These are phyloP conservation scores for Ilyonectria sp. DNA, from an alignment of 2,329 filamentous ascomycete genomes.

Conservation along the genomic window DNA sequence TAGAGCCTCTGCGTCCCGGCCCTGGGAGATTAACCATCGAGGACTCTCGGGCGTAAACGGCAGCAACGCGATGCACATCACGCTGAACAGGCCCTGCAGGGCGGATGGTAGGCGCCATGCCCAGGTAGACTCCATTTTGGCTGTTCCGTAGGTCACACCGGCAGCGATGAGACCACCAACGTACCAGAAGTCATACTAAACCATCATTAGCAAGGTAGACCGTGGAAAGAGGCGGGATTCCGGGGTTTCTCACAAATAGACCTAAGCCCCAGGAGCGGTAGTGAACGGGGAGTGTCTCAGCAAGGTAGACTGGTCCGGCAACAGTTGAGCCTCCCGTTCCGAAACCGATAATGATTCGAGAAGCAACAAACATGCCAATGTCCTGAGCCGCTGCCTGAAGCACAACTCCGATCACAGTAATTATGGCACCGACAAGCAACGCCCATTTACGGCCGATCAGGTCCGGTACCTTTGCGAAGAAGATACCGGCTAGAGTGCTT, in stretches of 20 bases:
- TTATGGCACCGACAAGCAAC: conserved; percentile 14
- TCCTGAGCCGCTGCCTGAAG: conserved; percentile 65
- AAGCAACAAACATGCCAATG: conserved; percentile 66
- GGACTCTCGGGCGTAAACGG: conserved; percentile 60
- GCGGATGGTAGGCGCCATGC: conserved; percentile 54
- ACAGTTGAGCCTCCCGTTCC: conserved; percentile 60
- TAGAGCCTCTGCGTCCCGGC: conserved; percentile 58
- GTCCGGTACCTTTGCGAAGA: conserved; percentile 19
- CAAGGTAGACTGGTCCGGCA: conserved; percentile 62
- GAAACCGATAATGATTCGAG: conserved; percentile 63
- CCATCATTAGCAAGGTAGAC: too few species aligned
- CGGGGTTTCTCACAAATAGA: too few species aligned
- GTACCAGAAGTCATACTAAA: conserved; percentile 25
- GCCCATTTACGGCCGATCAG: conserved; percentile 21
- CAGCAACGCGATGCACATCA: conserved; percentile 47
- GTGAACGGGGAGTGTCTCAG: conserved; percentile 51
- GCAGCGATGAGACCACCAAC: conserved; percentile 62
- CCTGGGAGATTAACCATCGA: conserved; percentile 61
- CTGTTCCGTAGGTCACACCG: conserved; percentile 57
- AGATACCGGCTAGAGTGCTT: conserved; percentile 8
- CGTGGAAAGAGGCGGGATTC: neutral
- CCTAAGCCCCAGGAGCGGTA: too few species aligned
- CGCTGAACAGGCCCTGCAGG: conserved; percentile 51
- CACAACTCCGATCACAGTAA: conserved; percentile 61
- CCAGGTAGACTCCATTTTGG: conserved; percentile 40